Base-by-base conservation (phyloP, 139 green algal species). In the Desmodesmus armatus region DNA sequence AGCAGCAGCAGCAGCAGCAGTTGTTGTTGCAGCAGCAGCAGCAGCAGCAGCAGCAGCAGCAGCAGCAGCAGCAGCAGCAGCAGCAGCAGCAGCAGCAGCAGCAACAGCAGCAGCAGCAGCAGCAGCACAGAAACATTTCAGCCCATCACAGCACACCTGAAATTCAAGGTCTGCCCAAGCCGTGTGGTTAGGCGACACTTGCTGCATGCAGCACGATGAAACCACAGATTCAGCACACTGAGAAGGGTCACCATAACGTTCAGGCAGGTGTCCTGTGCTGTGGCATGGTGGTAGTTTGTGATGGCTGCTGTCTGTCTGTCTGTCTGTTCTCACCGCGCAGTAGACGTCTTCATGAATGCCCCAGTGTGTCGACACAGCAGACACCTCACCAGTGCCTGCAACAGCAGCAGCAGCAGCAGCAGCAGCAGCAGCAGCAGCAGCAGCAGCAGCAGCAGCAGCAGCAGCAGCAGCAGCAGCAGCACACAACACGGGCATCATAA, bases 271-370 rank as follows among this genome's bases (percentile, higher is more conserved):
- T 62, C 51, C 63, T 44, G 9, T 41, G n/a, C 63, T 31, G 21
- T 27, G n/a, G n/a, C n/a, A n/a, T n/a, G n/a, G n/a, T n/a, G n/a
- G n/a, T n/a, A n/a, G n/a, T n/a, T n/a, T n/a, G n/a, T n/a, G n/a
- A n/a, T n/a, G n/a, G n/a, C n/a, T n/a, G n/a, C n/a, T n/a, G 9
- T 23, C 47, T 58, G 47, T 13, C 13, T 58, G 47, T 58, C 11
- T 58, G 13, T 58, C 13, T 9, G 11, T 58, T 72, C 37, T 73
- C 77, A 93, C 90, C 66, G 91, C 91, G 76, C 92, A 96, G 85
- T 93, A 94, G 58, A 96, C 90, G 71, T 93, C 91, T 71, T 91
- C 88, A 76, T 93, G 88, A 23, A 96, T 88, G 3, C 92, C 92
- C 91, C 91, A 94, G 17, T 92, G 83, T 13, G 76, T 86, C 13